Conservation (phyloP, 169 alveolate species). For the Babesia sp. region DNA sequence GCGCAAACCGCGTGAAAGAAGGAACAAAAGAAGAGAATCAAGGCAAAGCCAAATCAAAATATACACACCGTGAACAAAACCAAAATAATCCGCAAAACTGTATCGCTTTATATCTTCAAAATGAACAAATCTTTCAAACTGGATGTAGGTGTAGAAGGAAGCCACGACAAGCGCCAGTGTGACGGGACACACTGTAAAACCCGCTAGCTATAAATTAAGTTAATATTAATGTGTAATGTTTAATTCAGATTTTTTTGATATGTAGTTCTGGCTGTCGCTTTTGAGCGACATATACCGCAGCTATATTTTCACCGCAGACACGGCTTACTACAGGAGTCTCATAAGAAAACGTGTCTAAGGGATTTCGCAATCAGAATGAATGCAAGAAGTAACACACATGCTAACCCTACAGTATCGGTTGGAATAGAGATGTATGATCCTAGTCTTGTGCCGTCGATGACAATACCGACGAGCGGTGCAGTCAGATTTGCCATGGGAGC, state of each 20-base stretch:
- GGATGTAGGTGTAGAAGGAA: no score
- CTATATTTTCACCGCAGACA: background rate
- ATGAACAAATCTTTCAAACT: no score
- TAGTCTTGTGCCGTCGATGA: background rate
- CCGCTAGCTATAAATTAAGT: no score
- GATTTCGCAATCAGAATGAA: background rate
- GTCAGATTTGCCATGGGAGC: background rate
- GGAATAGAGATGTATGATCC: background rate
- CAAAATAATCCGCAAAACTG: no score
- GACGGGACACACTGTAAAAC: no score
- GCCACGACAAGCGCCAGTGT: no score
- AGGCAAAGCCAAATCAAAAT: background rate
- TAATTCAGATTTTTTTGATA: no score
- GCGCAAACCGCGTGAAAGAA: background rate
- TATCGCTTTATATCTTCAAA: no score
- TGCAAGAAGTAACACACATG: background rate
- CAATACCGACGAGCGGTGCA: background rate
- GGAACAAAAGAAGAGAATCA: background rate
- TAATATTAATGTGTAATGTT: no score
- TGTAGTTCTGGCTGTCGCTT: no score
- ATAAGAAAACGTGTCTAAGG: background rate
- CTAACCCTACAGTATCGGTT: background rate
- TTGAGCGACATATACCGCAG: background rate
- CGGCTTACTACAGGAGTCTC: background rate
- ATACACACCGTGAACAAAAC: no score